A percentile compares a stretch with the other conserved stretches of the same genome.
Evolutionary conservation across 2,329 filamentous ascomycete species (phyloP).

Genomic region (Calonectria honghensis): DNA sequence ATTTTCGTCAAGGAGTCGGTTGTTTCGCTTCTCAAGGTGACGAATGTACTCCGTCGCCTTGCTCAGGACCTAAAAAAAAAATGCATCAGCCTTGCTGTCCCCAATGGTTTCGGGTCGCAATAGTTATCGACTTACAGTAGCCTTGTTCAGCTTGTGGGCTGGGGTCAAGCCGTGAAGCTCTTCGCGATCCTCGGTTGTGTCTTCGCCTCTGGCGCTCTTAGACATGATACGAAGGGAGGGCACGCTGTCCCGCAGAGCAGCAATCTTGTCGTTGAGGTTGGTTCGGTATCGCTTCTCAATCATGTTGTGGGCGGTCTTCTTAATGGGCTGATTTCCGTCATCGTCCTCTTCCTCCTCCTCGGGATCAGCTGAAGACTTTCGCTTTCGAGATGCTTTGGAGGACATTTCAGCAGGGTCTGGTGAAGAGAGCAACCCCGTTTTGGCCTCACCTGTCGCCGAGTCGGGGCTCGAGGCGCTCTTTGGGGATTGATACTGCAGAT

Average conservation of each 20-base stretch:
- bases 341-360: slow-evolving; percentile 72
- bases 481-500: slow-evolving; percentile 76
- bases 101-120: background rate
- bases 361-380: slow-evolving; percentile 79
- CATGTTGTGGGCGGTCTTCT: slow-evolving; percentile 98
- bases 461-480: slow-evolving; percentile 76
- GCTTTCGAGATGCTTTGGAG: slow-evolving; percentile 76
- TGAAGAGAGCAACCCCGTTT: slow-evolving; percentile 72
- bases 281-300: slow-evolving; percentile 98
- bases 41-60: slow-evolving; percentile 98
- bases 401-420: slow-evolving; percentile 70
- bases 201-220: slow-evolving; percentile 81
- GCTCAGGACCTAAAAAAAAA: slow-evolving; percentile 78
- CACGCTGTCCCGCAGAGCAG: slow-evolving; percentile 92
- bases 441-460: slow-evolving; percentile 70
- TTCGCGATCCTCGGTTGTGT: slow-evolving; percentile 83
- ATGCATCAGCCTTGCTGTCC: slow-evolving; percentile 33
- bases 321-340: slow-evolving; percentile 74
- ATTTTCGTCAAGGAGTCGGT: slow-evolving; percentile 88
- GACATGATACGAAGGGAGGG: slow-evolving; percentile 91
- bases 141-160: slow-evolving; percentile 97
- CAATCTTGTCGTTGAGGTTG: slow-evolving; percentile 98
- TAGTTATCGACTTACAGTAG: slow-evolving; percentile 76
- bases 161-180: slow-evolving; percentile 85
- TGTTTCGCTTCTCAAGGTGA: slow-evolving; percentile 93